These are phyloP conservation scores for Fusarium sp. DNA, from an alignment of 2,329 filamentous ascomycete species.

Conservation along the genomic window DNA sequence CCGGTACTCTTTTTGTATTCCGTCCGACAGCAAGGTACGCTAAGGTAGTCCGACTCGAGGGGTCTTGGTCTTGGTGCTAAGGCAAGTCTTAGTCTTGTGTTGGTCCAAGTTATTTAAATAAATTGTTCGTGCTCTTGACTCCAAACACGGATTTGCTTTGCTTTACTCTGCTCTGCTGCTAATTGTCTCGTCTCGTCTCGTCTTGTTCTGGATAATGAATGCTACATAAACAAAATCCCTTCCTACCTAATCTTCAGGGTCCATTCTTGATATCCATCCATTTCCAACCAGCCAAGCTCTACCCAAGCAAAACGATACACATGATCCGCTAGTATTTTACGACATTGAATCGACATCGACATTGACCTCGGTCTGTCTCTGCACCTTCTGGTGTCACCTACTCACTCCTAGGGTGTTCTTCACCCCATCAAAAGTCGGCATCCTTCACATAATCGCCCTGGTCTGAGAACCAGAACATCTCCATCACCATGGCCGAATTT, in stretches of 20 bases:
- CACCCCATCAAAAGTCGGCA: background rate
- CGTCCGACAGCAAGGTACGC: constrained; percentile 36
- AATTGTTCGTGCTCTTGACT: constrained; percentile 16
- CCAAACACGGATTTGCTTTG: background rate
- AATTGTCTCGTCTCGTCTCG: background rate
- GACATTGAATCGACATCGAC: background rate
- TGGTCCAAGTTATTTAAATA: constrained; percentile 30
- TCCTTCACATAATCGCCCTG: background rate
- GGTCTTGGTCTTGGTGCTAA: background rate
- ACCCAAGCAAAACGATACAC: background rate
- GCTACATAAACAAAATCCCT: background rate
- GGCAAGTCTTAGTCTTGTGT: background rate
- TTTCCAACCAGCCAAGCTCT: background rate
- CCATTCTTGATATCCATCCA: background rate
- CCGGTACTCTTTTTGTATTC: constrained; percentile 42
- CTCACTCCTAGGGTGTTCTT: constrained; percentile 11
- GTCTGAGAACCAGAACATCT: background rate
- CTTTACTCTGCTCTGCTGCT: background rate
- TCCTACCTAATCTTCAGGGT: background rate
- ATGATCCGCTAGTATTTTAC: background rate
- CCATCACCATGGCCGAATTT: constrained; percentile 35
- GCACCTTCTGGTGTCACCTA: constrained; percentile 3
- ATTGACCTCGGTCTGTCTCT: background rate
- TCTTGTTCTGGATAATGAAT: background rate
- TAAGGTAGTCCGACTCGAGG: constrained; percentile 16